Evolutionary conservation across 208 protist genomes (phyloP), one percentile per base, ranked within the genome.

Genomic region (Leishmania major): DNA sequence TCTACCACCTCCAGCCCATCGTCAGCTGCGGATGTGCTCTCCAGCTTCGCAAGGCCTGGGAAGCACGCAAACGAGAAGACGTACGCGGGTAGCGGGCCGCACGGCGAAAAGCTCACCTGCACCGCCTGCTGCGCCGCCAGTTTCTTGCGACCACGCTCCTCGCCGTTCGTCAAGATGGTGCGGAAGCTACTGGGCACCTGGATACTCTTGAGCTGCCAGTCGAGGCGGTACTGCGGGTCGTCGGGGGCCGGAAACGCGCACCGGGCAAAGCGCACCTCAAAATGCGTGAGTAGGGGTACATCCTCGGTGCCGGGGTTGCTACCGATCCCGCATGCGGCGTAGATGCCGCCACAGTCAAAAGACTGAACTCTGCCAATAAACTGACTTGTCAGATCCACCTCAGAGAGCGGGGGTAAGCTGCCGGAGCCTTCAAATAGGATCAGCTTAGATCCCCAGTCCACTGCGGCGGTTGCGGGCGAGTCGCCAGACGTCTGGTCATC

Each of bases 231-330:
- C 75, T 87, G 80, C 62, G 94, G 90, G 73, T 95, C 82, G 78
- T 97, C 94, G 2, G 93, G 91, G 77, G 90, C 96, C 10, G 94
- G 94, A 70, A 97, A 97, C 62, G 94, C 94, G 31, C 87, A 86
- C 45, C 94, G 92, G 28, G 92, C 92, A 53, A 93, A 88, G n/a
- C 84, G 70, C 19, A 97, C 94, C 72, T 97, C 94, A 70, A 97
- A 93, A 76, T 97, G 94, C 1, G 94, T 97, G 37, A 95, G 87
- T 0, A 97, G 69, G 1, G 88, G 84, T 10, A 59, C 77, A 28
- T 76, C 71, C 4, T 74, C 28, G 64, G n/a, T 19, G 40, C 51
- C 53, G 31, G 57, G 4, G 10, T 59, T 15, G 25, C 40, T 75
- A 51, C 83, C 60, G 31, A 7, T 59, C 37, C 49, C n/a, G 7